Evolutionary conservation across 805 yeast species (phyloP).

Genomic region (Nakazawaea ambrosiae): DNA sequence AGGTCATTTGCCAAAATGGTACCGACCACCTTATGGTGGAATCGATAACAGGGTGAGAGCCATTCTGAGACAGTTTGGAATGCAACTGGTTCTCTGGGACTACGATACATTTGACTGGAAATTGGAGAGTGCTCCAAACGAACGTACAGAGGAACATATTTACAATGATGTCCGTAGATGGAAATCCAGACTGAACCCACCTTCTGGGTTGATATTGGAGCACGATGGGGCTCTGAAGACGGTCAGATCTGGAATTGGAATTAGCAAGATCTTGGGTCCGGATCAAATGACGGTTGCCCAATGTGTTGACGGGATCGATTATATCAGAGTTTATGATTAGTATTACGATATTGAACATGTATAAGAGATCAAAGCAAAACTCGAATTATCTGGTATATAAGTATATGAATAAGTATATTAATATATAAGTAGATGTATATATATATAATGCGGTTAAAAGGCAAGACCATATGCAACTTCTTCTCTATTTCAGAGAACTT

Average conservation of each 20-base stretch:
- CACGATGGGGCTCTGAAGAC: conserved; percentile 72
- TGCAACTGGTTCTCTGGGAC: conserved; percentile 88
- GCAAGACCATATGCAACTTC: no score
- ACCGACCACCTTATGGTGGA: conserved; percentile 96
- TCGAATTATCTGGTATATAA: neutral
- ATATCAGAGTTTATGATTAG: conserved; percentile 21
- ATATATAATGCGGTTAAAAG: no score
- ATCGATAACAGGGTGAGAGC: conserved; percentile 79
- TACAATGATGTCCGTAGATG: conserved; percentile 49
- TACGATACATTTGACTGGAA: conserved; percentile 91
- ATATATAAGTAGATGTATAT: no score
- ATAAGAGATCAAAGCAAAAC: neutral
- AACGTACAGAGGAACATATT: conserved; percentile 45
- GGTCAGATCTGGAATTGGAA: conserved; percentile 59
- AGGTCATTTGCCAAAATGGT: conserved; percentile 82
- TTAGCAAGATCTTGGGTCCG: conserved; percentile 44
- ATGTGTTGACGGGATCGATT: conserved; percentile 64
- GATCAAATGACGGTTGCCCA: conserved; percentile 63
- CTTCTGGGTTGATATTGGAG: conserved; percentile 70
- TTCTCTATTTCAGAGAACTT: no score
- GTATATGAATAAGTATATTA: no score
- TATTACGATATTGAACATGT: neutral
- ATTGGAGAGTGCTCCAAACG: conserved; percentile 39
- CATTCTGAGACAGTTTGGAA: conserved; percentile 76
- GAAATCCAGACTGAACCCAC: conserved; percentile 23